These are phyloP conservation scores for Paecilomyces niveus DNA, from an alignment of 2,329 filamentous ascomycete species.

Conservation along the genomic window DNA sequence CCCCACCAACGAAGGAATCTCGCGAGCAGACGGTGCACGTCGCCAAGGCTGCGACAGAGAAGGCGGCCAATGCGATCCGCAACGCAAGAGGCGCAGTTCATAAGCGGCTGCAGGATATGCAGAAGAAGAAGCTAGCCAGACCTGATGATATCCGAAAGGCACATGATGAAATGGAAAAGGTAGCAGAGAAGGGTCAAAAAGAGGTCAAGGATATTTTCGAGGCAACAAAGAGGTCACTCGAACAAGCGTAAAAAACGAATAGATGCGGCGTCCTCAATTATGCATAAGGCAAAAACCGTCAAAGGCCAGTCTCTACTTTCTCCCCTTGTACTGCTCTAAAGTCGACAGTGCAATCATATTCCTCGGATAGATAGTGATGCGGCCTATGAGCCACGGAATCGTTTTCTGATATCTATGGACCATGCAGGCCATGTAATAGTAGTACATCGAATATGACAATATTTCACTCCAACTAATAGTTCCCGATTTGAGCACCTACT, in stretches of 20 bases:
- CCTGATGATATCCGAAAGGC: slow-evolving; percentile 41
- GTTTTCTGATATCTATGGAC: neutral
- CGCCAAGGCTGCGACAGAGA: slow-evolving; percentile 38
- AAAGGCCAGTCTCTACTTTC: neutral
- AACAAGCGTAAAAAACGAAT: slow-evolving; percentile 19
- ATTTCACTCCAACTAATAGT: neutral
- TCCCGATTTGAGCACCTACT: neutral
- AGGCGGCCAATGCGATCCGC: slow-evolving; percentile 30
- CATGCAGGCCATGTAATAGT: neutral
- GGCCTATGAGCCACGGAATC: neutral
- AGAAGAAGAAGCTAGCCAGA: slow-evolving; percentile 35
- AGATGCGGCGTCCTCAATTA: neutral
- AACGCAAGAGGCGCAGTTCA: slow-evolving; percentile 38
- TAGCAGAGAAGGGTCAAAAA: slow-evolving; percentile 39
- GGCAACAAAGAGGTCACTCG: slow-evolving; percentile 30
- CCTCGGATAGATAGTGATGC: neutral
- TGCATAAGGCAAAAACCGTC: neutral
- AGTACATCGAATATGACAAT: neutral
- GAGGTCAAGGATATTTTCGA: slow-evolving; percentile 41
- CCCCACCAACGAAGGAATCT: slow-evolving; percentile 41
- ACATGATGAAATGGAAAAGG: slow-evolving; percentile 42
- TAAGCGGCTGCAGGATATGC: slow-evolving; percentile 38
- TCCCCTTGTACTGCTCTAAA: neutral
- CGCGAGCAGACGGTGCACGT: slow-evolving; percentile 32
- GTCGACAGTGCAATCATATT: neutral